phyloP scores from a whole-genome alignment of 1,284 basidiomycete genomes.

The Polyporus tsugae region DNA sequence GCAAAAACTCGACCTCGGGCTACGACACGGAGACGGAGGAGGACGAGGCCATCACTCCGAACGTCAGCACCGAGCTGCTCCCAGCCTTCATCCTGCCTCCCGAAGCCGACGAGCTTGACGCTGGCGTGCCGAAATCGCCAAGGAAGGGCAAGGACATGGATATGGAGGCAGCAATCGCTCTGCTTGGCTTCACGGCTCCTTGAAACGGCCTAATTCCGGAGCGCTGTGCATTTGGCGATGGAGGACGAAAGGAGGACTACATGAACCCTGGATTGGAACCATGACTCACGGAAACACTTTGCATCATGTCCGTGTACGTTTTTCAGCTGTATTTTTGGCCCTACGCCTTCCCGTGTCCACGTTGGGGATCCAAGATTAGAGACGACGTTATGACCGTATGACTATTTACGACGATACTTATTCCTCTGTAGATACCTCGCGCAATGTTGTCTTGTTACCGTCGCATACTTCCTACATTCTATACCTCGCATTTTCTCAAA shows the following conservation, averaged over 20 bases:
- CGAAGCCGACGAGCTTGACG: conserved; percentile 10
- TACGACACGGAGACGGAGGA: conserved; percentile 37
- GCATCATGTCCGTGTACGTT: conserved; percentile 16
- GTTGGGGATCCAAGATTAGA: conserved; percentile 17
- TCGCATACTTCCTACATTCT: conserved; percentile 14
- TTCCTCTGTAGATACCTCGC: conserved; percentile 23
- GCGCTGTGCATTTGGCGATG: conserved; percentile 7
- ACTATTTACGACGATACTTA: conserved; percentile 32
- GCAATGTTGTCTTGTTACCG: conserved; percentile 26
- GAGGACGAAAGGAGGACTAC: conserved; percentile 11
- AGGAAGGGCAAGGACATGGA: conserved; percentile 38
- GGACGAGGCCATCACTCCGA: conserved; percentile 40
- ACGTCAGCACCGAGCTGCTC: conserved; percentile 36
- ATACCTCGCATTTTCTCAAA: conserved; percentile 11
- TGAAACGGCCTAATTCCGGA: conserved; percentile 15
- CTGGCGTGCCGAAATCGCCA: conserved; percentile 17
- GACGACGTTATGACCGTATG: conserved; percentile 26
- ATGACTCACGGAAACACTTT: conserved; percentile 14
- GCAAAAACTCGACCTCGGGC: conserved; percentile 18
- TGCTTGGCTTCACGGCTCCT: conserved; percentile 49
- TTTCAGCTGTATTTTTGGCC: conserved; percentile 12
- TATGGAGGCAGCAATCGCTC: conserved; percentile 54
- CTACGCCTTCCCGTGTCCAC: not conserved
- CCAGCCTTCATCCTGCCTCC: conserved; percentile 21
- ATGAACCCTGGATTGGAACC: conserved; percentile 16